Evolutionary conservation across 208 protist species (phyloP).

Genomic region (Jaenimonas drosophilae): DNA sequence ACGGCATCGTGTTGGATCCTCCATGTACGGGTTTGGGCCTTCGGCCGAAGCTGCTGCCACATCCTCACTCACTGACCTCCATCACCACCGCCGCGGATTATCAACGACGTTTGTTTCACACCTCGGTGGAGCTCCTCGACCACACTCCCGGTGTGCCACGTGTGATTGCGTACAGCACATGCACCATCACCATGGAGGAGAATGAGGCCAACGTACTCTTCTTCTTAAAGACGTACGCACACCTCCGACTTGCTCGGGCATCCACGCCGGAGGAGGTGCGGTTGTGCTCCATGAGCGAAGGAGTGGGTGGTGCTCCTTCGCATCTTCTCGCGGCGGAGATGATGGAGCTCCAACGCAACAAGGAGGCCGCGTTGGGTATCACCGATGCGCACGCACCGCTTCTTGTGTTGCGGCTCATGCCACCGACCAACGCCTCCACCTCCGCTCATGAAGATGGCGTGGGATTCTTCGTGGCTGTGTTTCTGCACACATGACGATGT

Average conservation of each 20-base stretch:
- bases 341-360: slow-evolving; percentile 12
- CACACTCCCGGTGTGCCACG: slow-evolving; percentile 1
- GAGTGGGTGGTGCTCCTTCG: background rate
- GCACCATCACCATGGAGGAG: slow-evolving; percentile 60
- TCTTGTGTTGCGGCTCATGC: slow-evolving; percentile 48
- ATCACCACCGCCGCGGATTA: slow-evolving; percentile 45
- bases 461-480: slow-evolving; percentile 58
- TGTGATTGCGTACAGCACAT: slow-evolving; percentile 58
- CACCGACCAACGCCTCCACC: background rate
- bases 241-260: slow-evolving; percentile 29
- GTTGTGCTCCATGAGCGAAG: slow-evolving; percentile 9
- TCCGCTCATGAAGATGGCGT: slow-evolving; percentile 18
- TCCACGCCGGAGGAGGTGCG: slow-evolving; percentile 11
- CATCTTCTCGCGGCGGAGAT: slow-evolving; percentile 22
- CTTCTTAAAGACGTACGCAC: slow-evolving; percentile 26
- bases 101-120: slow-evolving; percentile 65
- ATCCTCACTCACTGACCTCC: slow-evolving; percentile 13
- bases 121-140: slow-evolving; percentile 29
- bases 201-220: slow-evolving; percentile 73
- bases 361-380: background rate
- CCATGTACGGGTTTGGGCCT: slow-evolving; percentile 80
- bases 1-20: slow-evolving; percentile 65
- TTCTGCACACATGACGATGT: no score
- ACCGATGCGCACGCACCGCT: slow-evolving; percentile 6
- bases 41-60: slow-evolving; percentile 47